These are phyloP conservation scores for Suillus luteus DNA, from an alignment of 768 basidiomycete species.

Conservation along the genomic window DNA sequence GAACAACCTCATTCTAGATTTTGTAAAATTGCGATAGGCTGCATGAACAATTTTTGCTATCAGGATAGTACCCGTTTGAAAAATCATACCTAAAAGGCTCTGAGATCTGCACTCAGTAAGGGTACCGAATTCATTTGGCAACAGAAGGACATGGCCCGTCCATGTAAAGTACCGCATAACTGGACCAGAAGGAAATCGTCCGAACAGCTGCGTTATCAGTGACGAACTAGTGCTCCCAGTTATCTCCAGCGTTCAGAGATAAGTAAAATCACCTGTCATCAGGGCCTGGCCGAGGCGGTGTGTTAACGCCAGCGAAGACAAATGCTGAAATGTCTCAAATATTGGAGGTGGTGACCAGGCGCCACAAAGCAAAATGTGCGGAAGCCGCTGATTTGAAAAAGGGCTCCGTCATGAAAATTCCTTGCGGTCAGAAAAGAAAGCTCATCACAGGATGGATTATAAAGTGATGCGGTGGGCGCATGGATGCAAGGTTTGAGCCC, in stretches of 20 bases:
- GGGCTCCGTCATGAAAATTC: too few relatives aligned
- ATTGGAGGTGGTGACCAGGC: neutral
- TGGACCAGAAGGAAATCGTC: neutral
- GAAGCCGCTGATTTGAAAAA: slow-evolving; percentile 2
- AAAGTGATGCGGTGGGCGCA: neutral
- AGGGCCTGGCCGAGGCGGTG: neutral
- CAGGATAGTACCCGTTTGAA: slow-evolving; percentile 6
- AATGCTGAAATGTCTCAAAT: neutral
- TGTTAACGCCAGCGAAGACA: slow-evolving; percentile 4
- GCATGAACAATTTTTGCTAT: slow-evolving; percentile 9
- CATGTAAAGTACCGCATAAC: neutral
- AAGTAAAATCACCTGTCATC: slow-evolving; percentile 6
- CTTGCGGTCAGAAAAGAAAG: neutral
- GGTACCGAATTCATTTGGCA: neutral
- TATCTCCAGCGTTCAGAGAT: slow-evolving; percentile 5
- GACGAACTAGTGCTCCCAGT: slow-evolving; percentile 1
- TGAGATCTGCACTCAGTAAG: neutral
- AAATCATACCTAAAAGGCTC: neutral
- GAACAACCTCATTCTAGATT: neutral
- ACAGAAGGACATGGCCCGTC: neutral
- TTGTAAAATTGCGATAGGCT: slow-evolving; percentile 5
- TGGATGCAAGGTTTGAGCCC: neutral
- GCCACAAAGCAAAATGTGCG: slow-evolving; percentile 8
- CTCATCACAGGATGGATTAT: neutral
- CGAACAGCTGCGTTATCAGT: slow-evolving; percentile 4